These are phyloP conservation scores for Chiua virens DNA, from an alignment of 768 basidiomycete genomes.

Conservation along the genomic window DNA sequence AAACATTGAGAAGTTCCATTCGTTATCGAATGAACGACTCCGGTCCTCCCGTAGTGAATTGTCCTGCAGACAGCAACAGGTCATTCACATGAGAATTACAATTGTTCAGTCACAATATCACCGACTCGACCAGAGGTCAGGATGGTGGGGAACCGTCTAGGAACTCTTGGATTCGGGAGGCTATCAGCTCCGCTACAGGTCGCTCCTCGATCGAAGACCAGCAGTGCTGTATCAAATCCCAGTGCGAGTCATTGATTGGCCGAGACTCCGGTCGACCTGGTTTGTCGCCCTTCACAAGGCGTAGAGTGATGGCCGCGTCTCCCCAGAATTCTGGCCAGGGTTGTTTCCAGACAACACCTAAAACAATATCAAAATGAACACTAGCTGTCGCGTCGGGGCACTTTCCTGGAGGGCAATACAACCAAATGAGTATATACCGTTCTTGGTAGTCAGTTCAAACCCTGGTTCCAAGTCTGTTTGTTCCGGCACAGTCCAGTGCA, in stretches of 20 bases:
- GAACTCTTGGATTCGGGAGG: neutral
- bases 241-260: neutral
- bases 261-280: neutral
- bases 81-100: too few relatives aligned
- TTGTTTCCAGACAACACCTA: neutral
- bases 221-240: slow-evolving; percentile 1
- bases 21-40: too few relatives aligned
- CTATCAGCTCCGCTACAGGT: neutral
- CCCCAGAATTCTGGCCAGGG: neutral
- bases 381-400: neutral
- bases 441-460: neutral
- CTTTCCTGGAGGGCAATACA: slow-evolving; percentile 27
- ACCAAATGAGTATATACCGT: neutral
- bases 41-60: too few relatives aligned
- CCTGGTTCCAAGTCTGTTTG: slow-evolving; percentile 12
- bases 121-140: neutral
- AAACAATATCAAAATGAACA: neutral
- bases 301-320: slow-evolving; percentile 6
- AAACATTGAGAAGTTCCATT: too few relatives aligned
- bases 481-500: slow-evolving; percentile 45
- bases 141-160: neutral
- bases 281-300: neutral
- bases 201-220: neutral
- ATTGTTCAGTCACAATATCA: neutral
- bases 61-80: too few relatives aligned